A percentile compares a stretch with the other conserved stretches of the same genome.
phyloP scores from a whole-genome alignment of 108 stramenopile species.

The Phaeodactylum tricornutum region DNA sequence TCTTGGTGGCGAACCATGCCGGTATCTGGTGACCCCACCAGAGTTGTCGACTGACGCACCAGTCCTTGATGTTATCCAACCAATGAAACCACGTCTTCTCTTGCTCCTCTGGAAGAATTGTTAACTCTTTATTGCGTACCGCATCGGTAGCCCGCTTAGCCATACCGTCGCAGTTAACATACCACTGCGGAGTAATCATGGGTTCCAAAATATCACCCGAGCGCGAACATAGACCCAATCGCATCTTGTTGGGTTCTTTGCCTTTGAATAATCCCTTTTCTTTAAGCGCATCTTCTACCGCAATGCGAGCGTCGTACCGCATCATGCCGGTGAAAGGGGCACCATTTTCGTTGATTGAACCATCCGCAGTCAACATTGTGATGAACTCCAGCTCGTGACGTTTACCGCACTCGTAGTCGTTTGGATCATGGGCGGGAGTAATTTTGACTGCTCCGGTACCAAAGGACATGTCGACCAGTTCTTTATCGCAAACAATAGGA shows the following conservation, averaged over 20 bases:
- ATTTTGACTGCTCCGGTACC: conserved; percentile 99
- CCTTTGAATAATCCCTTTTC: conserved; percentile 89
- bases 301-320: conserved; percentile 96
- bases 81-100: conserved; percentile 95
- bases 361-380: conserved; percentile 81
- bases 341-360: conserved; percentile 87
- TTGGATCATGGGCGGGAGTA: conserved; percentile 98
- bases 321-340: conserved; percentile 91
- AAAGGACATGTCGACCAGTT: conserved; percentile 96
- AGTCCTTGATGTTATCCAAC: conserved; percentile 98
- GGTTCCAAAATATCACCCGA: conserved; percentile 99
- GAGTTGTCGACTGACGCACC: conserved; percentile 97
- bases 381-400: conserved; percentile 92
- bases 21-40: conserved; percentile 99
- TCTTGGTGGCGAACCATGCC: conserved; percentile 93
- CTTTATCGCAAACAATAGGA: conserved; percentile 88
- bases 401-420: conserved; percentile 98
- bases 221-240: conserved; percentile 92
- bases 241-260: conserved; percentile 96
- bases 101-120: conserved; percentile 87
- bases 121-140: conserved; percentile 91
- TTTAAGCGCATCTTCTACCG: conserved; percentile 91
- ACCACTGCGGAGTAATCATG: conserved; percentile 99
- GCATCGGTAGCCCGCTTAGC: conserved; percentile 89
- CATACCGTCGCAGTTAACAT: conserved; percentile 93